These are phyloP conservation scores for Glebionis coronaria DNA, from an alignment of 129 eudicot species.

Conservation along the genomic window DNA sequence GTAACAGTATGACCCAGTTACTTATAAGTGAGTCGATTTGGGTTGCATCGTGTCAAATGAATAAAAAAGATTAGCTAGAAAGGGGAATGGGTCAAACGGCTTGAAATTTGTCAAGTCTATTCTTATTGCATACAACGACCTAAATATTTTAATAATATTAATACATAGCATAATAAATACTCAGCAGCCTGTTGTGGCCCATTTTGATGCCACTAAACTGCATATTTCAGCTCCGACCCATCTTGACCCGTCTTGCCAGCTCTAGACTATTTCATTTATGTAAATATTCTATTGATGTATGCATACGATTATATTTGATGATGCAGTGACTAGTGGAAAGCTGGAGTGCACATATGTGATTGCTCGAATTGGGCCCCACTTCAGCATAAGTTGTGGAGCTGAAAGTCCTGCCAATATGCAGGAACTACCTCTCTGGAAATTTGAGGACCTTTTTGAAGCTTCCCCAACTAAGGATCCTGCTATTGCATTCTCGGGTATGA, in stretches of 20 bases:
- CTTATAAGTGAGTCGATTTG: neutral
- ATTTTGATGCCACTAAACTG: neutral
- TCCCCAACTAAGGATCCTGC: conserved; percentile 88
- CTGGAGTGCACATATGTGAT: conserved; percentile 91
- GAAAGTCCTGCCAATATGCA: conserved; percentile 96
- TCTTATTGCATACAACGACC: neutral
- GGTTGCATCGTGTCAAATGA: neutral
- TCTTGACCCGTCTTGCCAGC: neutral
- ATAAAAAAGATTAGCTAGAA: neutral
- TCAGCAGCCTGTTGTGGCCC: neutral
- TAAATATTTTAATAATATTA: neutral
- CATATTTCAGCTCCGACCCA: neutral
- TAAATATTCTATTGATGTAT: neutral
- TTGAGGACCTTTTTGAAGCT: conserved; percentile 84
- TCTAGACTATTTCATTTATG: neutral
- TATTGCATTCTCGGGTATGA: conserved; percentile 85
- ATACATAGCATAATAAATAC: neutral
- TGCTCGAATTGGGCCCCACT: conserved; percentile 74
- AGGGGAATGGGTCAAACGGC: neutral
- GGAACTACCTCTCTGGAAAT: conserved; percentile 93
- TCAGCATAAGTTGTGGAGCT: conserved; percentile 94
- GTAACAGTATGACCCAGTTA: neutral
- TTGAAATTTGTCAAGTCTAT: conserved; percentile 2
- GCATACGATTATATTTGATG: conserved; percentile 2
- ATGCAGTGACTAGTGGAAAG: conserved; percentile 94